Conservation (phyloP, 2,329 filamentous ascomycete genomes). For the Neoscytalidium dimidiatum region DNA sequence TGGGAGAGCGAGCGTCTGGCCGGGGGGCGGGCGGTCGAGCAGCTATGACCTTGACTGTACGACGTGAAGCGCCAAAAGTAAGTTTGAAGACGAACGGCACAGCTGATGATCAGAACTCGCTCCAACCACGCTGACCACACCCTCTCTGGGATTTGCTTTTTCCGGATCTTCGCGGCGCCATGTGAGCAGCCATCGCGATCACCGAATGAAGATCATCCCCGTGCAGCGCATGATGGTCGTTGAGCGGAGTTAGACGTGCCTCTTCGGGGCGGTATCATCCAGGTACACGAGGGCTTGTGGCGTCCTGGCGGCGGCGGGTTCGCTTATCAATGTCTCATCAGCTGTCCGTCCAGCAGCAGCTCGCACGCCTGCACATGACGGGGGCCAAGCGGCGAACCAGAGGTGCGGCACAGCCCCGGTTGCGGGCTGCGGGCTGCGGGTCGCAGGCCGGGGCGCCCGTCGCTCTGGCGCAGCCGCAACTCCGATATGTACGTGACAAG, state of each 20-base stretch:
- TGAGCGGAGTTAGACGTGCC: background rate
- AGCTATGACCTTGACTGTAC: background rate
- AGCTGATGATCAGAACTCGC: background rate
- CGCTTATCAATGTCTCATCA: background rate
- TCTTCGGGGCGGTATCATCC: background rate
- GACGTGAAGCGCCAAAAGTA: background rate
- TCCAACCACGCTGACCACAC: background rate
- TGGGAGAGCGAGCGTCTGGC: too few species aligned
- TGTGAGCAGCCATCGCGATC: conserved; percentile 5
- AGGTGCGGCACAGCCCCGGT: background rate
- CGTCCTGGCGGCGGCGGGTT: background rate
- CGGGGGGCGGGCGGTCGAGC: background rate
- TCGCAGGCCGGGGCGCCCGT: background rate
- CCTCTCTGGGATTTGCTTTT: background rate
- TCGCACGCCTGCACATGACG: too few species aligned
- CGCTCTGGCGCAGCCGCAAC: conserved; percentile 3
- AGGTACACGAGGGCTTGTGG: background rate
- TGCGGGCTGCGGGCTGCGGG: too few species aligned
- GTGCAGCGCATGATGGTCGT: background rate
- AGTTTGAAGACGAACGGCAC: background rate
- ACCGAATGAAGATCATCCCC: conserved; percentile 5
- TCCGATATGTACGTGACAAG: conserved; percentile 4
- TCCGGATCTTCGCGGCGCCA: conserved; percentile 6
- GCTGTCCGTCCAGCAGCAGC: background rate
- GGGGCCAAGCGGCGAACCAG: too few species aligned